Evolutionary conservation across 2,329 filamentous ascomycete species (phyloP).

Genomic region (Hypoxylon sp.): DNA sequence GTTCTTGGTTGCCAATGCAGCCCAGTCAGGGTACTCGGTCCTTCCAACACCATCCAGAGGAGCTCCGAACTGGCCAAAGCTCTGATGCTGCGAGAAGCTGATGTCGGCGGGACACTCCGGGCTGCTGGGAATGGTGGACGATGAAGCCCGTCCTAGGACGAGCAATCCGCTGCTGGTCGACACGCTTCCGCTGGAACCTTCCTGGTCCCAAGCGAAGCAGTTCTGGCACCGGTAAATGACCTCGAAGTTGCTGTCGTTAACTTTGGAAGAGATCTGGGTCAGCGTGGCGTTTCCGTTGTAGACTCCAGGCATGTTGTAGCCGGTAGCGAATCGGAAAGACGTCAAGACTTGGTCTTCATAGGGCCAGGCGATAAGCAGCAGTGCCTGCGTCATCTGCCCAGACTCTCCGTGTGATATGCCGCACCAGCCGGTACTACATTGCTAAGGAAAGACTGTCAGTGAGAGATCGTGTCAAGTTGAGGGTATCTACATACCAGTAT

Average conservation of each 20-base stretch:
- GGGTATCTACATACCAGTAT: slow-evolving; percentile 39
- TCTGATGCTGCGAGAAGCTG: slow-evolving; percentile 61
- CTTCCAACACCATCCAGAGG: slow-evolving; percentile 43
- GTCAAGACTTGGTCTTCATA: slow-evolving; percentile 62
- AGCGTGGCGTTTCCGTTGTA: slow-evolving; percentile 70
- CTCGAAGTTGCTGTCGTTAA: slow-evolving; percentile 66
- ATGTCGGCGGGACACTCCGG: slow-evolving; percentile 54
- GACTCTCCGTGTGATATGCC: slow-evolving; percentile 45
- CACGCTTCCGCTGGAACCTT: slow-evolving; percentile 54
- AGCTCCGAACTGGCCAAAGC: slow-evolving; percentile 62
- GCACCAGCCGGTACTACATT: slow-evolving; percentile 45
- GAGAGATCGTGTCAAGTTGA: not conserved
- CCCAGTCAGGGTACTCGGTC: slow-evolving; percentile 53
- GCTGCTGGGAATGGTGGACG: slow-evolving; percentile 52
- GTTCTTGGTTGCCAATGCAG: slow-evolving; percentile 53
- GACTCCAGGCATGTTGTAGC: slow-evolving; percentile 65
- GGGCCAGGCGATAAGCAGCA: slow-evolving; percentile 65
- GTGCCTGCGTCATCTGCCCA: slow-evolving; percentile 46
- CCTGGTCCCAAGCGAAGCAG: slow-evolving; percentile 63
- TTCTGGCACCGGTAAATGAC: slow-evolving; percentile 70
- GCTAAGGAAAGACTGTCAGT: slow-evolving; percentile 36
- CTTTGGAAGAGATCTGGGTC: slow-evolving; percentile 64
- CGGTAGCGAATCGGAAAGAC: slow-evolving; percentile 64
- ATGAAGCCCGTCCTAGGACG: slow-evolving; percentile 64
- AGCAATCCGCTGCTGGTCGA: slow-evolving; percentile 54